Base-by-base conservation (phyloP, 1,284 basidiomycete genomes). In the Cerrena zonata region DNA sequence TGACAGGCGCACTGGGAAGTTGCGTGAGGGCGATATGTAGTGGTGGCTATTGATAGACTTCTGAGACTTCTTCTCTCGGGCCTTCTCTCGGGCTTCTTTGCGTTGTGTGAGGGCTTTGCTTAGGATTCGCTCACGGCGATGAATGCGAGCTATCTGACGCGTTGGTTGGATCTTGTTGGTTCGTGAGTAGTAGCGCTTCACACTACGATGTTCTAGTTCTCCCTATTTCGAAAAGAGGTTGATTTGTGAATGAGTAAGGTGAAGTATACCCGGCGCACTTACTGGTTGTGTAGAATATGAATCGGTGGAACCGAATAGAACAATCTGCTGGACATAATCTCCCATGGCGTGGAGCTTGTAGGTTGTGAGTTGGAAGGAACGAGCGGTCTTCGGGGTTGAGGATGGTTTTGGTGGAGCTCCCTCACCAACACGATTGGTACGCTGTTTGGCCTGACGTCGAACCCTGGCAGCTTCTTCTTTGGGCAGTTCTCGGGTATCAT, bases 241-340 rank as follows among this genome's bases (percentile, higher is more conserved):
- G 7, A 41, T 11, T 22, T 22, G 5, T 15, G 19, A 15, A 46
- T 23, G n/a, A n/a, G 5, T 27, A 26, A 46, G 18, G 5, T 43
- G n/a, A 21, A 23, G 3, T 4, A 46, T 13, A 27, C 23, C 22
- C 13, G 19, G 30, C 25, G 46, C 4, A 57, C 59, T 41, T 49
- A 64, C 62, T 22, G 55, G 50, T 47, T 64, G 59, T 12, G 61
- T 62, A 5, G 51, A 51, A 50, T 58, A 65, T 11, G 50, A 55
- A 30, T 65, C 63, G 1, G 58, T 57, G 13, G 61, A 58, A 2
- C 63, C 63, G 45, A 55, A 53, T 15, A 38, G n/a, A 7, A 43
- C 49, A 21, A 65, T 61, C 1, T 45, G 40, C 2, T 11, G 2
- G 2, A 53, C 45, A 47, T 58, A 60, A 43, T 65, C 59, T 4